Percentiles rank a stretch among this genome's conserved stretches.
Evolutionary conservation across 371 early-diverging fungal species (phyloP).

Genomic region (Mortierella polycephala): DNA sequence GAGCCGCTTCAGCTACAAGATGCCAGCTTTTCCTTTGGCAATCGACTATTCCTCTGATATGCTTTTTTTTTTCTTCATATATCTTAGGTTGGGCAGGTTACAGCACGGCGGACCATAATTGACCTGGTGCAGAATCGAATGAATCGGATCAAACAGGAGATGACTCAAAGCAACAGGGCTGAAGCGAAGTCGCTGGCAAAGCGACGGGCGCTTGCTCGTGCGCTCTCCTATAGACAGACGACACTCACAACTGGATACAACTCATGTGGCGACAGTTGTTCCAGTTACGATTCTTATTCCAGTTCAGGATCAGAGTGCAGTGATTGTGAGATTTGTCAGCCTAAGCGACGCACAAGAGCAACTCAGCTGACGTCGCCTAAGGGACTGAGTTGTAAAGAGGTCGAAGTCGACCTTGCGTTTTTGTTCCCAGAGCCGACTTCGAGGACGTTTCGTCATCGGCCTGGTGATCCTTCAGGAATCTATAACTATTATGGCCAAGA

Average conservation of each 20-base stretch:
- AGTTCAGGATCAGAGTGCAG: conserved; percentile 52
- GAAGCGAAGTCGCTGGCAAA: conserved; percentile 9
- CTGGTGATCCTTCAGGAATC: neutral
- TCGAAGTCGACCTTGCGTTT: conserved; percentile 32
- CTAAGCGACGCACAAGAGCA: conserved; percentile 1
- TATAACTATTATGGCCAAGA: neutral
- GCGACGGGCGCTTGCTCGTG: conserved; percentile 8
- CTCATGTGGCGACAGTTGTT: conserved; percentile 36
- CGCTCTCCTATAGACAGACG: conserved; percentile 4
- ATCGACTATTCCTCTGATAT: neutral
- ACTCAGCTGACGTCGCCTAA: conserved; percentile 3
- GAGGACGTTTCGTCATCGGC: neutral
- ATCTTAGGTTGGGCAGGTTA: conserved; percentile 27
- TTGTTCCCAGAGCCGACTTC: conserved; percentile 22
- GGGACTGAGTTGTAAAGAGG: conserved; percentile 31
- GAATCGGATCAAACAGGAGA: conserved; percentile 34
- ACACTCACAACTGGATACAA: conserved; percentile 10
- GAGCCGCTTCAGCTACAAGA: neutral
- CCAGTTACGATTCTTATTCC: conserved; percentile 52
- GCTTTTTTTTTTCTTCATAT: neutral
- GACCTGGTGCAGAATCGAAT: conserved; percentile 48
- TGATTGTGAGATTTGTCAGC: conserved; percentile 38
- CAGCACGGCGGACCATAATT: conserved; percentile 22
- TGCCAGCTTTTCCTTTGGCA: too few relatives aligned
- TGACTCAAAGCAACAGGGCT: conserved; percentile 21